Evolutionary conservation across 331 rosid genomes (phyloP).

Genomic region (Acacia concinna): DNA sequence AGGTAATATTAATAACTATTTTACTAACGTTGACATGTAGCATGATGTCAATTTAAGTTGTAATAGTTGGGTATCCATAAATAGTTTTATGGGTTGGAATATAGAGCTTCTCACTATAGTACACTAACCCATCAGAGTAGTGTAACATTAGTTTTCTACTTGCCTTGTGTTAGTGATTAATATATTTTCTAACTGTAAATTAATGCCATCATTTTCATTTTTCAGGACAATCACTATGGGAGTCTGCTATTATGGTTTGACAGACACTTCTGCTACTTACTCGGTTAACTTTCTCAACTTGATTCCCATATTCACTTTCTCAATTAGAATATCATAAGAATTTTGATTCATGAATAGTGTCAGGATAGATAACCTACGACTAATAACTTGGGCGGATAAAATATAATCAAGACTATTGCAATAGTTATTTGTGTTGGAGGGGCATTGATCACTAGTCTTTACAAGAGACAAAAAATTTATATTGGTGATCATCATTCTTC

Average conservation of each 20-base stretch:
- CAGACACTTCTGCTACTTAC: conserved; percentile 72
- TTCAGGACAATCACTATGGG: conserved; percentile 48
- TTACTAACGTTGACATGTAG: too few relatives aligned
- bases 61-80: too few relatives aligned
- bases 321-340: not conserved
- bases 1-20: too few relatives aligned
- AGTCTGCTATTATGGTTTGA: conserved; percentile 57
- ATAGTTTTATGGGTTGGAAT: too few relatives aligned
- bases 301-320: conserved; percentile 55
- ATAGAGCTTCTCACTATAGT: too few relatives aligned
- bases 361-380: conserved; percentile 43
- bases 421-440: conserved; percentile 56
- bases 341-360: not conserved
- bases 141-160: not conserved
- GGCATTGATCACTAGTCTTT: conserved; percentile 32
- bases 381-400: not conserved
- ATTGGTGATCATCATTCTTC: conserved; percentile 19
- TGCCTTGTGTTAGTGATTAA: not conserved
- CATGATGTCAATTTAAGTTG: too few relatives aligned
- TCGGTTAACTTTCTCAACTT: conserved; percentile 59
- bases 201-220: not conserved
- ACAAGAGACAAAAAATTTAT: conserved; percentile 10
- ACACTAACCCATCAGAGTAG: too few relatives aligned
- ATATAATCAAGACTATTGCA: conserved; percentile 38
- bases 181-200: not conserved